Percentiles rank a stretch among this genome's conserved stretches.
phyloP scores from a whole-genome alignment of 129 eudicot genomes.

The Heracleum sosnowskyi region DNA sequence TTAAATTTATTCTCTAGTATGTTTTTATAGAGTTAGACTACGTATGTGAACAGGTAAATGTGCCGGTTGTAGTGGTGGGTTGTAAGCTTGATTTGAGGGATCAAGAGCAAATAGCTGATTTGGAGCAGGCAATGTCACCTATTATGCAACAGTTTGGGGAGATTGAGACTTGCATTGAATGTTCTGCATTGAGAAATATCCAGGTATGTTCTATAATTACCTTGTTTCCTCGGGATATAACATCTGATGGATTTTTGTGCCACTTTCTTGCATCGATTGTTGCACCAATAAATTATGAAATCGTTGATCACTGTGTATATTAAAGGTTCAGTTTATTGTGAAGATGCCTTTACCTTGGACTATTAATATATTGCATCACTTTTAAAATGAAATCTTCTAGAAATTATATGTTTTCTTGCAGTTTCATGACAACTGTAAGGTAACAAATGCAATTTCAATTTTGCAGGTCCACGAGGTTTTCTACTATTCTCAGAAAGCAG shows the following conservation, averaged over 20 bases:
- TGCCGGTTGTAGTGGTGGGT: conserved; percentile 94
- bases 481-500: conserved; percentile 85
- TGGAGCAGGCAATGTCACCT: conserved; percentile 91
- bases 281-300: neutral
- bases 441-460: neutral
- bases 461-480: conserved; percentile 83
- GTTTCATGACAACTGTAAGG: neutral
- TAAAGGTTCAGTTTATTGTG: neutral
- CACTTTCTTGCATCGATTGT: neutral
- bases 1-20: neutral
- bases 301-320: neutral
- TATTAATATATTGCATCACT: neutral
- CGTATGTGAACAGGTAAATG: conserved; percentile 55
- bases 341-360: neutral
- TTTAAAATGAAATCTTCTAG: neutral
- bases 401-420: neutral
- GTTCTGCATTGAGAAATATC: conserved; percentile 53
- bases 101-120: conserved; percentile 57
- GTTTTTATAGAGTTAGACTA: conserved; percentile 9
- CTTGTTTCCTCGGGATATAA: neutral
- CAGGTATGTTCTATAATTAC: neutral
- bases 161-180: conserved; percentile 92
- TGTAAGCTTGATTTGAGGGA: conserved; percentile 90
- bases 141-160: conserved; percentile 91
- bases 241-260: neutral